Base-by-base conservation (phyloP, 768 basidiomycete species). In the Daedalea quercina region DNA sequence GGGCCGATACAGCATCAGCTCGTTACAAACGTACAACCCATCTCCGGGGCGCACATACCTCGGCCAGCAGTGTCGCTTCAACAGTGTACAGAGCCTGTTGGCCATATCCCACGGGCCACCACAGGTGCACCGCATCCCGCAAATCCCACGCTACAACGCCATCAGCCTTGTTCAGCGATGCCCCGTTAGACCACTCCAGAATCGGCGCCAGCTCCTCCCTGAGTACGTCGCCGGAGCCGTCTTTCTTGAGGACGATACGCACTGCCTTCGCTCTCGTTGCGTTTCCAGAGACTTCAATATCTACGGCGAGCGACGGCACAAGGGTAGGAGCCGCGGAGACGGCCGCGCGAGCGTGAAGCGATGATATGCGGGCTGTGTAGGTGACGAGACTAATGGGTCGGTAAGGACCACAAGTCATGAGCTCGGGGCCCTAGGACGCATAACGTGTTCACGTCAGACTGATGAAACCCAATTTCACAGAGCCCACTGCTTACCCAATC, bases 51-150 rank as follows among this genome's bases (percentile, higher is more conserved):
- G 28, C 28, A 31, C 28, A 31, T 31, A 71, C 72, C 26, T 58
- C 31, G 24, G 63, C 63, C 6, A 68, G 52, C 1, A 76, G 57
- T 0, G 47, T 53, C 12, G 71, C 62, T 26, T 69, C 60, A n/a
- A 76, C 55, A 1, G 54, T 48, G 60, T 77, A 78, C 24, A 76
- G 54, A 0, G 35, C 44, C 61, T 76, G 76, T 17, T 57, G 35
- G 0, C 77, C 76, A 54, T 74, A 69, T 1, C 70, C 66, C 0
- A 67, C 57, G 0, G 74, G 72, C 69, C 70, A 77, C 76, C 77
- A 78, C 1, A 72, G 64, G 44, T 73, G 58, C 1, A 75, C 64
- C 33, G 71, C 65, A 4, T 57, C 66, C 9, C 54, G 25, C 26
- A 76, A 61, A 0, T 61, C 47, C 72, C 71, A 74, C 1, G 59